These are phyloP conservation scores for Calonectria honghensis DNA, from an alignment of 2,329 filamentous ascomycete genomes.

Conservation along the genomic window DNA sequence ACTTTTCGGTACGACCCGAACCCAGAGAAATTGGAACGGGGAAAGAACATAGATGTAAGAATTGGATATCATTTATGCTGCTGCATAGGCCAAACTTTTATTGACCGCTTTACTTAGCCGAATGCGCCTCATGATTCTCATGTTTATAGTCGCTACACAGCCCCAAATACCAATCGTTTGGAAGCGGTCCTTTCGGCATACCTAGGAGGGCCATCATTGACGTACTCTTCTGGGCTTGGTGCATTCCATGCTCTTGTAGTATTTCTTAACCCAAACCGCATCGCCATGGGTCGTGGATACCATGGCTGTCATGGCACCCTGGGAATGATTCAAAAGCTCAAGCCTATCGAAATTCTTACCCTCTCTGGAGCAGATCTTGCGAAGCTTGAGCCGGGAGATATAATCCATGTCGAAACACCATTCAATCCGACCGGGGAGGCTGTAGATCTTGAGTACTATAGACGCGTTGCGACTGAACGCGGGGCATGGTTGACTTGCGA, in stretches of 20 bases:
- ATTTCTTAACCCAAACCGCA: slow-evolving; percentile 86
- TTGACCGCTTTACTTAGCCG: slow-evolving; percentile 61
- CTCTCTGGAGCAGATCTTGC: background rate
- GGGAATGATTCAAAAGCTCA: slow-evolving; percentile 3
- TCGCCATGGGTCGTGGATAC: slow-evolving; percentile 90
- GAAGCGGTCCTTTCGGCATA: slow-evolving; percentile 87
- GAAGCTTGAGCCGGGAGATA: slow-evolving; percentile 66
- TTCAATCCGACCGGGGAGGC: slow-evolving; percentile 26
- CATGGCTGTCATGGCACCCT: slow-evolving; percentile 66
- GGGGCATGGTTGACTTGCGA: slow-evolving; percentile 89
- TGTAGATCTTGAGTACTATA: slow-evolving; percentile 56
- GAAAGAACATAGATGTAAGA: slow-evolving; percentile 4
- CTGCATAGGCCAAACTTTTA: background rate
- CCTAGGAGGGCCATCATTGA: slow-evolving; percentile 80
- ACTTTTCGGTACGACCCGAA: slow-evolving; percentile 21
- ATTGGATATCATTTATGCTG: background rate
- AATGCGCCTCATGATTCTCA: slow-evolving; percentile 76
- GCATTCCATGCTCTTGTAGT: slow-evolving; percentile 92
- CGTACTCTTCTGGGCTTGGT: slow-evolving; percentile 89
- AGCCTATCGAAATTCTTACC: background rate
- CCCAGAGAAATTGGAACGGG: background rate
- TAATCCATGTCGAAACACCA: slow-evolving; percentile 28
- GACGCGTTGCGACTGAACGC: slow-evolving; percentile 79
- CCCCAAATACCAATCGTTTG: slow-evolving; percentile 89
- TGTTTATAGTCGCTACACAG: slow-evolving; percentile 88